Base-by-base conservation (phyloP, 2,329 filamentous ascomycete species). In the Elsinoe batatas region DNA sequence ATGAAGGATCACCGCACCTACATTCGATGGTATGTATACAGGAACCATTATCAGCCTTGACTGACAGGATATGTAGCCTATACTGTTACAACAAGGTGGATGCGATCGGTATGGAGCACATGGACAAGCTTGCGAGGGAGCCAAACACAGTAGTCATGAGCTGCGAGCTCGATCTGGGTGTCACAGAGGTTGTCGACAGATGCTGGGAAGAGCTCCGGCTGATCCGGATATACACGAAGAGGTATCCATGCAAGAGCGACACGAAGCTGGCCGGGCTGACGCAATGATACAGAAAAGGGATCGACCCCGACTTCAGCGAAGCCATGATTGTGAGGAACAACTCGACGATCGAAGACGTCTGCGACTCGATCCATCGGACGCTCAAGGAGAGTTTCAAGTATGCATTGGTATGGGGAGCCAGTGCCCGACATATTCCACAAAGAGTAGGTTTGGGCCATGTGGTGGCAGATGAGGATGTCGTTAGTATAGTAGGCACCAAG, bases 61-160 rank as follows among this genome's bases (percentile, higher is more conserved):
- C 53, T 61, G 64, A 69, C 85, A 1, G 10, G 22, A n/a, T 11
- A 5, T 7, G 13, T 32, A 78, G 88, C 67, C 79, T 98, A 32
- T 98, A 98, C 73, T 91, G 97, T 32, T 98, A 98, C 83, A 98
- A 98, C 85, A 98, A 98, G 75, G 95, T 98, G 74, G 93, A 98
- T 74, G 85, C 83, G 69, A 88, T 98, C 58, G 91, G 87, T 40
- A 81, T 98, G 61, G 90, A 96, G 68, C 95, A 94, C 72, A 81
- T 98, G 47, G 88, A 98, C 76, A 83, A 86, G 68, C 78, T 98
- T 18, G 93, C 94, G 4, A 84, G 90, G 58, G 94, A 98, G 73
- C 88, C 90, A 2, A 79, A 97, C 70, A 97, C 94, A 0, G 89
- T 87, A 22, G 91, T 98, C 67, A 98, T 98, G 93, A 89, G 84